These are phyloP conservation scores for Dactylonectria macrodidyma DNA, from an alignment of 2,329 filamentous ascomycete genomes.

Conservation along the genomic window DNA sequence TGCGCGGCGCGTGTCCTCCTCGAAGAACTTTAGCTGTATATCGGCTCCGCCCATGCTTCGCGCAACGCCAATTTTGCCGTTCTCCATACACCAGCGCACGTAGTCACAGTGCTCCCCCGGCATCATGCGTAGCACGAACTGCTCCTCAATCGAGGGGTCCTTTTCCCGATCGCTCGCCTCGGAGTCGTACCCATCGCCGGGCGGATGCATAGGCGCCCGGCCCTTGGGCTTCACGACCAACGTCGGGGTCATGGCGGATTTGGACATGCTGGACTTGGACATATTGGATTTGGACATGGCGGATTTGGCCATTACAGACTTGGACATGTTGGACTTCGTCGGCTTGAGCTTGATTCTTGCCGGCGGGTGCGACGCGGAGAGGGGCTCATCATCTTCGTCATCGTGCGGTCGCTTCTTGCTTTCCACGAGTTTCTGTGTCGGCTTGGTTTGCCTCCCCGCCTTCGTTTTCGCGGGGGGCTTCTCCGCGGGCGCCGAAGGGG, in stretches of 20 bases:
- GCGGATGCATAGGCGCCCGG: conserved; percentile 77
- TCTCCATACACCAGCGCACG: conserved; percentile 80
- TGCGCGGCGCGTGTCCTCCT: conserved; percentile 80
- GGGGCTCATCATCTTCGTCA: conserved; percentile 64
- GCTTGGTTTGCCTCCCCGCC: conserved; percentile 71
- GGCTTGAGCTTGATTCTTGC: conserved; percentile 70
- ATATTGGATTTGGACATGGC: conserved; percentile 69
- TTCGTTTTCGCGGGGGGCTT: conserved; percentile 66
- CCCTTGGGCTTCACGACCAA: conserved; percentile 74
- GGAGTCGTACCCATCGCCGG: conserved; percentile 95
- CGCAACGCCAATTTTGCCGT: conserved; percentile 81
- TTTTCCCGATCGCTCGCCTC: conserved; percentile 91
- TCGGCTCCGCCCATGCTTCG: conserved; percentile 79
- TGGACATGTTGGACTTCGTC: conserved; percentile 52
- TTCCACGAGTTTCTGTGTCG: conserved; percentile 69
- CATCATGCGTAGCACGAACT: conserved; percentile 90
- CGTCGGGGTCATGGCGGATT: conserved; percentile 54
- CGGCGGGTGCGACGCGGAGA: conserved; percentile 52
- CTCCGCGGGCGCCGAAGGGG: conserved; percentile 56
- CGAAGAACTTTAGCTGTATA: conserved; percentile 85
- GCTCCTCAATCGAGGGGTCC: conserved; percentile 91
- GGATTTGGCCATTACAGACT: neutral
- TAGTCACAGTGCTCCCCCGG: conserved; percentile 91
- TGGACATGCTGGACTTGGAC: conserved; percentile 65
- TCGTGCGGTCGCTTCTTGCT: conserved; percentile 74